These are phyloP conservation scores for Candida labiduridarum DNA, from an alignment of 1,139 yeast genomes.

Conservation along the genomic window DNA sequence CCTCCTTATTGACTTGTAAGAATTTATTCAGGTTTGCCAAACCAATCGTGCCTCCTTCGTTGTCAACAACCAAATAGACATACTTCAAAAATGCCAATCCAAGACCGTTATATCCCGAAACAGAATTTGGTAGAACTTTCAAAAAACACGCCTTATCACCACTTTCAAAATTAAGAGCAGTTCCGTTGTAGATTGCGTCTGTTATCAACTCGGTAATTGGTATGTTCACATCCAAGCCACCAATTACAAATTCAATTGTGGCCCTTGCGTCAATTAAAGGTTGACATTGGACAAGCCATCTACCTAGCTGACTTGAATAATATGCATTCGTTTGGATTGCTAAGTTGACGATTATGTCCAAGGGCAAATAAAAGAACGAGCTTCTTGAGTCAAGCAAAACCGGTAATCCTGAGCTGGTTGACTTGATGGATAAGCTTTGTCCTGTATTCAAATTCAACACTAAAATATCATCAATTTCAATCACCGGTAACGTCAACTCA, in stretches of 20 bases:
- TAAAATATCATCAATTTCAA: constrained; percentile 56
- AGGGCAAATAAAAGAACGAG: constrained; percentile 58
- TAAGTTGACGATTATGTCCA: constrained; percentile 57
- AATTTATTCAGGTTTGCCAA: constrained; percentile 31
- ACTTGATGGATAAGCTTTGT: constrained; percentile 34
- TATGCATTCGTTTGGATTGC: constrained; percentile 78
- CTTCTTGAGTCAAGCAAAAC: constrained; percentile 65
- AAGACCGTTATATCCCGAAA: constrained; percentile 55
- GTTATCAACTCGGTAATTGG: constrained; percentile 56
- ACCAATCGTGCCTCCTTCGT: constrained; percentile 60
- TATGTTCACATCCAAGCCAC: constrained; percentile 51
- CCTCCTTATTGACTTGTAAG: constrained; percentile 10
- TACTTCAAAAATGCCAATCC: constrained; percentile 64
- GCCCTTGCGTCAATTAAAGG: constrained; percentile 45
- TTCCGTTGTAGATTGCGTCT: constrained; percentile 34
- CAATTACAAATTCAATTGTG: constrained; percentile 55
- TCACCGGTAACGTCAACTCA: constrained; percentile 48
- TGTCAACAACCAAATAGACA: constrained; percentile 68
- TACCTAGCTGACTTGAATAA: constrained; percentile 48
- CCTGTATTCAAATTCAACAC: constrained; percentile 48
- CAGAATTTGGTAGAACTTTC: constrained; percentile 52
- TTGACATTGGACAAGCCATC: constrained; percentile 75
- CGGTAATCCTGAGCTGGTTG: constrained; percentile 44
- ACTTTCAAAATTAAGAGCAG: constrained; percentile 47
- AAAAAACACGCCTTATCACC: constrained; percentile 67